Evolutionary conservation across 345 rosid genomes (phyloP).

Genomic region (Gossypioides kirkii): DNA sequence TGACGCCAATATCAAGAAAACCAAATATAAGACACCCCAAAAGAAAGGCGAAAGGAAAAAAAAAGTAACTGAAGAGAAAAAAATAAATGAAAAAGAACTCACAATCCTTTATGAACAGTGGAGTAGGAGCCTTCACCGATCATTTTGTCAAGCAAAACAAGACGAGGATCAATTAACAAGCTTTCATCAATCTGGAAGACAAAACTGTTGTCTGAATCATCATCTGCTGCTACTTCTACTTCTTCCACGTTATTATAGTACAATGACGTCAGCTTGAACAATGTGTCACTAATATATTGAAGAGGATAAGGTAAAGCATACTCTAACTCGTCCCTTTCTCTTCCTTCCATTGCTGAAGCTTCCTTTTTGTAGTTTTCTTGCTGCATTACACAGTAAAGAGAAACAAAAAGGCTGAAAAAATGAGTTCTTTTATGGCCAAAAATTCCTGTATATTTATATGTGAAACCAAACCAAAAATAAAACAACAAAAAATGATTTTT

Average conservation of each 20-base stretch:
- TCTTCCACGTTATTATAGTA: conserved; percentile 13
- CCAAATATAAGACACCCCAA: neutral
- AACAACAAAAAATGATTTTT: neutral
- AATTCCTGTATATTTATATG: neutral
- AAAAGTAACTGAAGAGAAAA: neutral
- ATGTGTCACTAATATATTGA: neutral
- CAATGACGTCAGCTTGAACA: neutral
- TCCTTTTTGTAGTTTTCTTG: conserved; percentile 8
- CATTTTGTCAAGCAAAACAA: conserved; percentile 24
- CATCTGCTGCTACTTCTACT: conserved; percentile 9
- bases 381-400: conserved; percentile 5
- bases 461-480: neutral
- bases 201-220: conserved; percentile 17
- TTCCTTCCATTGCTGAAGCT: neutral
- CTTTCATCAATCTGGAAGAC: conserved; percentile 31
- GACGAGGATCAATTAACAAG: conserved; percentile 38
- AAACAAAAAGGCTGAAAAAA: neutral
- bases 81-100: conserved; percentile 16
- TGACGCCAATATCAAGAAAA: conserved; percentile 1
- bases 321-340: neutral
- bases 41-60: neutral
- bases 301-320: neutral
- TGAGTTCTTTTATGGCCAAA: neutral
- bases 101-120: conserved; percentile 49
- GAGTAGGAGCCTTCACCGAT: conserved; percentile 52